Evolutionary conservation across 2,329 filamentous ascomycete species (phyloP), one percentile per base, ranked within the genome.

Genomic region (Botrytis squamosa): DNA sequence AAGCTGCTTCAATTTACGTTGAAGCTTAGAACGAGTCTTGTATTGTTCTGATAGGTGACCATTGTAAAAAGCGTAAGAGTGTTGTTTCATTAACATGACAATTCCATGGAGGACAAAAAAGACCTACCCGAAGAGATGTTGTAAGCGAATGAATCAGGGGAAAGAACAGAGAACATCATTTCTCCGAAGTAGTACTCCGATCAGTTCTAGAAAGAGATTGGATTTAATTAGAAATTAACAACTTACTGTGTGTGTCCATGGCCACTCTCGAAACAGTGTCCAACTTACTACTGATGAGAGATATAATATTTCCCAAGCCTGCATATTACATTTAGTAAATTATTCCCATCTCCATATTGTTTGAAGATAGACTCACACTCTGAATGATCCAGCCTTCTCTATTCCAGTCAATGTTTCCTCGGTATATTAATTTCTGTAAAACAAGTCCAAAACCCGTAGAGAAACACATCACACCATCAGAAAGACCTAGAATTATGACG

Each of bases 61-160:
- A 78, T 94, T 95, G 82, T 93, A 78, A 76, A 67, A 40, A 25
- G 67, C 38, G 14, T 42, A n/a, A 25, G 76, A 92, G 80, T 94
- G 93, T 82, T 94, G 92, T 84, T 95, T 95, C 93, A 95, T 95
- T 38, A 95, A 81, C 86, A 94, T 91, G 4, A 92, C 88, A 72
- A 95, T 83, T 22, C 89, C 89, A 79, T 95, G 92, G 29, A 95
- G 84, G 16, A 93, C 89, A 69, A 93, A 92, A 81, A 92, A 94
- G 29, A 73, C 71, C 71, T 72, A 22, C 6, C 33, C 36, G 42
- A 33, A 38, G 38, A 12, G 22, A 42, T 71, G 22, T 46, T 55
- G n/a, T 65, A 71, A 71, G 59, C 57, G 59, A 71, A 65, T 33
- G 33, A 33, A 1, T 36, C 52, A 64, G 20, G 20, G 33, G n/a